Percentiles rank a stretch among this genome's conserved stretches.
phyloP scores from a whole-genome alignment of 2,329 filamentous ascomycete species.

The Mycogone perniciosa region DNA sequence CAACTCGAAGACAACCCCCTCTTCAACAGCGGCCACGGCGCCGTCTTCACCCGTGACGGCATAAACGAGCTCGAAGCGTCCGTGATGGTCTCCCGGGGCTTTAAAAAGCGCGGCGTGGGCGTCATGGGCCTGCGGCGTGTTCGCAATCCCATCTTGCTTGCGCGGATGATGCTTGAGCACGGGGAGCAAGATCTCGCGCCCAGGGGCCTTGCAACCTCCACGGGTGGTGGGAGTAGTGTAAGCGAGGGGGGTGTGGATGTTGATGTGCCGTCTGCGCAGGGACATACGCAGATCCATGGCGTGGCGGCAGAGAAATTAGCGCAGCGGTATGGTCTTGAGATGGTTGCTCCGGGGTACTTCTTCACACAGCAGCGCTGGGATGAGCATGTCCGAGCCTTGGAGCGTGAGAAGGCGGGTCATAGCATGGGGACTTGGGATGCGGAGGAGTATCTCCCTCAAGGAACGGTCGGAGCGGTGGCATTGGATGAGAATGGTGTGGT shows the following conservation, averaged over 20 bases:
- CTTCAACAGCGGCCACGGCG: slow-evolving; percentile 79
- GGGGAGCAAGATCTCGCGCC: slow-evolving; percentile 55
- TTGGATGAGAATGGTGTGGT: slow-evolving; percentile 70
- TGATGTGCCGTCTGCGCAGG: slow-evolving; percentile 52
- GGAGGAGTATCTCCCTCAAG: slow-evolving; percentile 68
- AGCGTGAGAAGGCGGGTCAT: slow-evolving; percentile 40
- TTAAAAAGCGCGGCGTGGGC: slow-evolving; percentile 70
- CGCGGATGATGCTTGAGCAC: slow-evolving; percentile 61
- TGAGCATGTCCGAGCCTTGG: slow-evolving; percentile 59
- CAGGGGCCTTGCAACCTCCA: slow-evolving; percentile 16
- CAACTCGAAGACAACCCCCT: slow-evolving; percentile 73
- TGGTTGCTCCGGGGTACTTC: slow-evolving; percentile 66
- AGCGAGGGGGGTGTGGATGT: slow-evolving; percentile 15
- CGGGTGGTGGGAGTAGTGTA: slow-evolving; percentile 14
- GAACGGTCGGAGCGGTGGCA: slow-evolving; percentile 77
- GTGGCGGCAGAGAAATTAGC: slow-evolving; percentile 64
- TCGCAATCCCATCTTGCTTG: slow-evolving; percentile 74
- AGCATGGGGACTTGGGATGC: slow-evolving; percentile 49
- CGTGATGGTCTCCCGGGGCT: slow-evolving; percentile 72
- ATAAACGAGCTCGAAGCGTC: slow-evolving; percentile 81
- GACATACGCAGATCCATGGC: slow-evolving; percentile 65
- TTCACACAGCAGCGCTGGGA: slow-evolving; percentile 75
- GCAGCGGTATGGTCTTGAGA: slow-evolving; percentile 59
- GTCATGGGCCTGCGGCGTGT: slow-evolving; percentile 67
- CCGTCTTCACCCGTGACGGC: slow-evolving; percentile 79